A percentile compares a stretch with the other conserved stretches of the same genome.
These are phyloP conservation scores for Choiromyces venosus DNA, from an alignment of 495 filamentous ascomycete species.

Conservation along the genomic window DNA sequence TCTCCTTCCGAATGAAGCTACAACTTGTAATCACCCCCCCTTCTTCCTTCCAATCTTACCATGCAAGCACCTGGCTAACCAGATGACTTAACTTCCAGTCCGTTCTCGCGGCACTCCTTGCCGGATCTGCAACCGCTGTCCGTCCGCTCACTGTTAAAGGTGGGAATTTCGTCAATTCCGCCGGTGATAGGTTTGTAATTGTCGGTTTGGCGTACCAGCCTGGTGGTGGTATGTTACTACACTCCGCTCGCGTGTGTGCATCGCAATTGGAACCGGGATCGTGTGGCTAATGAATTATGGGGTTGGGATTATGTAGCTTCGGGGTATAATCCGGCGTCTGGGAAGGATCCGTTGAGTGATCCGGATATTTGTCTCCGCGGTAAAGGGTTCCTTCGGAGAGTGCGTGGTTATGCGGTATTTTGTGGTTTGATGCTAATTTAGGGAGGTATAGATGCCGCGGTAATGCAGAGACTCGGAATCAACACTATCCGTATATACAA, in stretches of 20 bases:
- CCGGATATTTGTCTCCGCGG: constrained; percentile 64
- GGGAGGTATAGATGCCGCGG: constrained; percentile 61
- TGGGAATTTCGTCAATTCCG: constrained; percentile 77
- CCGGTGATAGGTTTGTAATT: constrained; percentile 76
- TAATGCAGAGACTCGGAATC: constrained; percentile 78
- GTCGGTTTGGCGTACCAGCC: constrained; percentile 94
- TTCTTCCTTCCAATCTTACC: not conserved
- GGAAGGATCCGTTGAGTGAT: constrained; percentile 70
- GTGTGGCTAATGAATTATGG: not conserved
- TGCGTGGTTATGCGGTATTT: constrained; percentile 1
- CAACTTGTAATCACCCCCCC: not conserved
- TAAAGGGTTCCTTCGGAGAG: constrained; percentile 11
- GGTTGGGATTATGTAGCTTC: constrained; percentile 13
- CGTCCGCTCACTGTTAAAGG: constrained; percentile 66
- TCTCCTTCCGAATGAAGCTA: not conserved
- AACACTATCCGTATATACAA: constrained; percentile 96
- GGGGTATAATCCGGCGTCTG: constrained; percentile 59
- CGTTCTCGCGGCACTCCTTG: constrained; percentile 17
- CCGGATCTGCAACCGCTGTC: constrained; percentile 50
- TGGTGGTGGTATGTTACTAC: constrained; percentile 63
- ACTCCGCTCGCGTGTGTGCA: not conserved
- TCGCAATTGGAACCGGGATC: not conserved
- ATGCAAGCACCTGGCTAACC: not conserved
- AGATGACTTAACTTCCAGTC: constrained; percentile 14
- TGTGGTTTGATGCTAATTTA: not conserved